These are phyloP conservation scores for Globisporangium nunn DNA, from an alignment of 352 stramenopile species.

Conservation along the genomic window DNA sequence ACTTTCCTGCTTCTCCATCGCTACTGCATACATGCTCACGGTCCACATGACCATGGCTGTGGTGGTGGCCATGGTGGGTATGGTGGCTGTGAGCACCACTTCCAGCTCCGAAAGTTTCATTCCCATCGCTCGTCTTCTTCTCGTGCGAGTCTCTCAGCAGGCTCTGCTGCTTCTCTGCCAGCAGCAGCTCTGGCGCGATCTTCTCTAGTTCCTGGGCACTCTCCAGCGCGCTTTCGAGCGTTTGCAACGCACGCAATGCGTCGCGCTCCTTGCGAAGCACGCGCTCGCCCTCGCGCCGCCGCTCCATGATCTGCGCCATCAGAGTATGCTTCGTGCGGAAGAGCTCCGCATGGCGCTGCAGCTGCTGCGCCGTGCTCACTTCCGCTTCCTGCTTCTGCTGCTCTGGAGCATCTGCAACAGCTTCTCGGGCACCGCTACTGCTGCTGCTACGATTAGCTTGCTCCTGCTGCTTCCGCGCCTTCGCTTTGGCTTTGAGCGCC, in stretches of 20 bases:
- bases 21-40: conserved; percentile 7
- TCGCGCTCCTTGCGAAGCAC: conserved; percentile 13
- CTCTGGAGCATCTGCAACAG: background rate
- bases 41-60: background rate
- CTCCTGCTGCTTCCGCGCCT: background rate
- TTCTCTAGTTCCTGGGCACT: conserved; percentile 27
- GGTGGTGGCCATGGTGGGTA: conserved; percentile 3
- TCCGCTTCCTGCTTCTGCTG: background rate
- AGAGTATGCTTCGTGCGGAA: conserved; percentile 46
- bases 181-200: conserved; percentile 30
- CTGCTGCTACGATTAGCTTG: background rate
- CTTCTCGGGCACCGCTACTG: background rate
- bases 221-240: conserved; percentile 30
- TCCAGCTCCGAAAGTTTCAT: background rate
- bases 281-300: conserved; percentile 29
- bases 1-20: conserved; percentile 1
- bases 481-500: conserved; percentile 48
- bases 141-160: background rate
- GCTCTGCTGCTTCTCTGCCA: conserved; percentile 13
- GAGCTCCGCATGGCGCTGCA: conserved; percentile 28
- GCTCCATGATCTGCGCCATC: conserved; percentile 36
- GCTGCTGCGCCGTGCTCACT: conserved; percentile 2
- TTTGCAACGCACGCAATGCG: conserved; percentile 12
- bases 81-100: background rate
- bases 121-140: background rate